Base-by-base conservation (phyloP, 306 rosid genomes). In the Quillaja saponaria region DNA sequence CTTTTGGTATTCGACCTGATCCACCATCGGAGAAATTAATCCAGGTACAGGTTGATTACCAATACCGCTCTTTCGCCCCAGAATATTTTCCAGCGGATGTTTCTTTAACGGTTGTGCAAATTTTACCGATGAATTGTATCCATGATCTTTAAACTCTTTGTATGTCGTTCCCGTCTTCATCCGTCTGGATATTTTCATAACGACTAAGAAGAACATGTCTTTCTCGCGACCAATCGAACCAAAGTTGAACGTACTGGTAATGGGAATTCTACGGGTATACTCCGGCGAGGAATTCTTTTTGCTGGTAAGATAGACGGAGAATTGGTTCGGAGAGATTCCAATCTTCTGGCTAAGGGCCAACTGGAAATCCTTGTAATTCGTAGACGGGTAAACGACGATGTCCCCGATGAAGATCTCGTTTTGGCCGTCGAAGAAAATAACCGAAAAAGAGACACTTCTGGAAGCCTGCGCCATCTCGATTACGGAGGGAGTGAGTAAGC, bases 221-320 rank as follows among this genome's bases (percentile, higher is more conserved):
- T 70, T 61, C 40, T 61, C 60, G 42, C 51, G 42, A 0, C 53
- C 15, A 47, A 82, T 57, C 14, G 70, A 58, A 25, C 58, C 61
- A 62, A 83, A 73, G 71, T 83, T 74, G 73, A 75, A 39, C 65
- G 73, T 79, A 3, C 71, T 75, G 10, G 80, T 79, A 68, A 79
- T 57, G 1, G 85, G 88, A 21, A 80, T 67, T 46, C 70, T 56
- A 62, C 64, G 57, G 38, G 57, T 61, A 4, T 71, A 35, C 25
- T 67, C 74, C 33, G 72, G 31, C 10, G 40, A 5, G 10, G 40
- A 37, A 37, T 10, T 37, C 10, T 5, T 5, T 10, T 37, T 37
- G 34, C 76, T 63, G 42, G 72, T 51, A 34, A 83, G 41, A 55
- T 62, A 77, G 18, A 67, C 63, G 7, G 78, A 62, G 74, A 79